A percentile compares a stretch with the other conserved stretches of the same genome.
Conservation (phyloP, 805 yeast genomes). For the Torulaspora quercuum region DNA sequence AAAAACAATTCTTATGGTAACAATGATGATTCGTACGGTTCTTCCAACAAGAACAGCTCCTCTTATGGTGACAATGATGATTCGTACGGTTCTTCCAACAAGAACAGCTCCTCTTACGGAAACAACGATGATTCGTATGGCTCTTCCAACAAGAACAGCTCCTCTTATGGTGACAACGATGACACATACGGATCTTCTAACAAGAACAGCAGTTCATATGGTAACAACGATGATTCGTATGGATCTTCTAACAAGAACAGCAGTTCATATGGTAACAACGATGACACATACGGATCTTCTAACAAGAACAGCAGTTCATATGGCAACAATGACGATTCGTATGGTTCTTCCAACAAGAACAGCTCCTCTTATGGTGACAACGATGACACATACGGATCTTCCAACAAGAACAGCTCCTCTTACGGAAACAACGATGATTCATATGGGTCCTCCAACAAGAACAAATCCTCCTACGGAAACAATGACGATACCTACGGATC, state of each 20-base stretch:
- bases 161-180: conserved; percentile 16
- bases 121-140: conserved; percentile 35
- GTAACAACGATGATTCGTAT: conserved; percentile 24
- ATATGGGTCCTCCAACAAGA: conserved; percentile 29
- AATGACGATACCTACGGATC: conserved; percentile 26
- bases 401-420: conserved; percentile 12
- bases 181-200: conserved; percentile 27
- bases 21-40: conserved; percentile 16
- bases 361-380: conserved; percentile 23
- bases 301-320: conserved; percentile 11
- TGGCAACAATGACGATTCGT: conserved; percentile 21
- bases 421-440: conserved; percentile 22
- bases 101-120: conserved; percentile 25
- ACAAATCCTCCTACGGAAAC: conserved; percentile 17
- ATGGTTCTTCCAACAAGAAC: conserved; percentile 14
- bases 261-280: conserved; percentile 17
- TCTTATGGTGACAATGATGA: conserved; percentile 16
- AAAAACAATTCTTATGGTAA: conserved; percentile 20
- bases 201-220: conserved; percentile 26
- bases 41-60: conserved; percentile 21
- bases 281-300: conserved; percentile 18
- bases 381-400: conserved; percentile 26
- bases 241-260: conserved; percentile 19
- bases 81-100: conserved; percentile 20
- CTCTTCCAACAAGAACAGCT: conserved; percentile 18